Evolutionary conservation across 192 early-diverging fungal genomes (phyloP).

Genomic region (Coemansia sp.): DNA sequence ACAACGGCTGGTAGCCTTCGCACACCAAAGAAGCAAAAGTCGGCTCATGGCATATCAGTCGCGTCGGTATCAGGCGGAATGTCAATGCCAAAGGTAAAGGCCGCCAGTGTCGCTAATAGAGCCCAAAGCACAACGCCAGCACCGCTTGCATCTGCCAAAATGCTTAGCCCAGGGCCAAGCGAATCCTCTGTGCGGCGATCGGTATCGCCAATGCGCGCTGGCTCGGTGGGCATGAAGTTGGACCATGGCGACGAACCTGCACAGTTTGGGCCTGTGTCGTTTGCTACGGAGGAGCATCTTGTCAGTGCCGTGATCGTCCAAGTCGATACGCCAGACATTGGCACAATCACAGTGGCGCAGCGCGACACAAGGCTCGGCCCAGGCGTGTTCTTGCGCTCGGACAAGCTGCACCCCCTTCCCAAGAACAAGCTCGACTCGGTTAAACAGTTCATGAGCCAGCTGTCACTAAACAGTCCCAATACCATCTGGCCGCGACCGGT

Average conservation of each 20-base stretch:
- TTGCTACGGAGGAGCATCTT: slow-evolving; percentile 48
- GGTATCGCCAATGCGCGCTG: slow-evolving; percentile 30
- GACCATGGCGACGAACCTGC: slow-evolving; percentile 21
- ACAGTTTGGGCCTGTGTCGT: slow-evolving; percentile 42
- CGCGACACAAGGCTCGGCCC: slow-evolving; percentile 52
- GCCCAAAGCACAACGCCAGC: slow-evolving; percentile 17
- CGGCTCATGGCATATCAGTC: slow-evolving; percentile 15
- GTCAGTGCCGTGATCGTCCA: slow-evolving; percentile 32
- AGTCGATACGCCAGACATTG: slow-evolving; percentile 31
- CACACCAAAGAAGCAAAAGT: slow-evolving; percentile 48
- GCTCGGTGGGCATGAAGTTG: slow-evolving; percentile 12
- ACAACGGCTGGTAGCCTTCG: slow-evolving; percentile 11
- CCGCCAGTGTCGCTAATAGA: slow-evolving; percentile 9
- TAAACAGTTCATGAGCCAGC: slow-evolving; percentile 52
- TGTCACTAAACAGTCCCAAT: slow-evolving; percentile 46
- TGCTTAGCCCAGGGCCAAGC: slow-evolving; percentile 2
- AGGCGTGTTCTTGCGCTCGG: slow-evolving; percentile 55
- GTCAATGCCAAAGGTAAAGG: slow-evolving; percentile 4
- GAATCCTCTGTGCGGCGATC: slow-evolving; percentile 23
- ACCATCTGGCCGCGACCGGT: slow-evolving; percentile 68
- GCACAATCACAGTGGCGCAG: slow-evolving; percentile 33
- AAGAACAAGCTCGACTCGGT: slow-evolving; percentile 56
- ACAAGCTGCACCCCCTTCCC: slow-evolving; percentile 53
- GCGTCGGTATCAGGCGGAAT: slow-evolving; percentile 14
- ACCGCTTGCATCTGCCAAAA: slow-evolving; percentile 12